Base-by-base conservation (phyloP, 345 rosid genomes). In the Euphorbia tirucalli region DNA sequence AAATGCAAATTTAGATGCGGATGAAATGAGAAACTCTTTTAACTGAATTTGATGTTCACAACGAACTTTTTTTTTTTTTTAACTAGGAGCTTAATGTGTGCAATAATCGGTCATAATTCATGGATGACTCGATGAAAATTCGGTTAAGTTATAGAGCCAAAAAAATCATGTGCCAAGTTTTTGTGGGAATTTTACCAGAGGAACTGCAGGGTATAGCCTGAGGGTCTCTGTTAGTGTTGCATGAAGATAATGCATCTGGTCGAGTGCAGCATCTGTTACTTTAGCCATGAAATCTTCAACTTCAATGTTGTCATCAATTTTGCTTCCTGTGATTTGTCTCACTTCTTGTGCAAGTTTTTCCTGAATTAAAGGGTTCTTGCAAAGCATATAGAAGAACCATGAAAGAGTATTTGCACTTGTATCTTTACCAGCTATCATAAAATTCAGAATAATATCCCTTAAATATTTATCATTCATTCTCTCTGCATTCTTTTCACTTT, bases 391-490 rank as follows among this genome's bases (percentile, higher is more conserved):
- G 71, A 89, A 70, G 86, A 90, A 87, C 96, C 96, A 90, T 0
- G 87, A 85, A 32, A 93, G 83, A 11, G 95, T 63, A 35, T 64
- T 77, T 21, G 90, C 92, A 4, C 75, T 84, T 5, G 90, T 65
- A 61, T 93, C 98, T 77, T 90, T 93, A 13, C 96, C 94, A 11
- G 98, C 90, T 7, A 87, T 75, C 86, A 89, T 83, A 50, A 89
- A 87, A 60, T 71, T 90, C 68, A 93, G 72, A 49, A 89, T 89
- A 44, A 89, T 87, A 71, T 90, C 98, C 15, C 89, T 83, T 70
- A 93, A 52, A 61, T 83, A 90, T 65, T 80, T 70, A 28, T 90
- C 94, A 4, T 80, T 85, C 93, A 87, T 87, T 7, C 39, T 70
- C 76, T 82, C 79, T 0, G 93, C 93, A 59, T 83, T 86, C 70